Percentiles rank a stretch among this genome's conserved stretches.
phyloP scores from a whole-genome alignment of 805 yeast species.

The Candida michaelii region DNA sequence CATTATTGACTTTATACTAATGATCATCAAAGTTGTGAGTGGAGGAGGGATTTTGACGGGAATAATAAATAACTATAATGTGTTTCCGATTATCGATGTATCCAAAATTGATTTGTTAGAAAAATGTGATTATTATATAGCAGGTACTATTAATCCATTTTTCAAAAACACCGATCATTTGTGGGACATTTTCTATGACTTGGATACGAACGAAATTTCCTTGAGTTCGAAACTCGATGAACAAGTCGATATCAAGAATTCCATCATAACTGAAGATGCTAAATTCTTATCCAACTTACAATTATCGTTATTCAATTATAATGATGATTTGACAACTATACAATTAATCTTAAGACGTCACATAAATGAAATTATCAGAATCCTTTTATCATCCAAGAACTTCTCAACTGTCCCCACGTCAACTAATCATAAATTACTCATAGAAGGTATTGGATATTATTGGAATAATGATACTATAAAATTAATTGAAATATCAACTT shows the following conservation, averaged over 20 bases:
- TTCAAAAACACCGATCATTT: conserved; percentile 52
- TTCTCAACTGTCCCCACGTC: conserved; percentile 20
- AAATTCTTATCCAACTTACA: conserved; percentile 43
- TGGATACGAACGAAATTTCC: conserved; percentile 50
- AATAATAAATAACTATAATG: conserved; percentile 33
- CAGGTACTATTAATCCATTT: conserved; percentile 70
- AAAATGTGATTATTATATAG: conserved; percentile 43
- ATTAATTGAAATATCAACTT: conserved; percentile 40
- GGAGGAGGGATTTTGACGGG: conserved; percentile 46
- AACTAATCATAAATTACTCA: conserved; percentile 21
- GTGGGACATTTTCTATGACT: conserved; percentile 64
- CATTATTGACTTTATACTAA: conserved; percentile 41
- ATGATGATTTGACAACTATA: conserved; percentile 47
- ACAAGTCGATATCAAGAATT: conserved; percentile 23
- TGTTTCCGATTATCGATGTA: conserved; percentile 63
- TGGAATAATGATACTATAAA: conserved; percentile 45
- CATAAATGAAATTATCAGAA: conserved; percentile 42
- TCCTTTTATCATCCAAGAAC: conserved; percentile 38
- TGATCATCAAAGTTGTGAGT: conserved; percentile 42
- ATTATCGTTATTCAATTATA: conserved; percentile 42
- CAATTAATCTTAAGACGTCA: conserved; percentile 45
- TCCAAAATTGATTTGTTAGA: conserved; percentile 53
- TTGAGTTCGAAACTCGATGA: conserved; percentile 12
- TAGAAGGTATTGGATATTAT: conserved; percentile 44
- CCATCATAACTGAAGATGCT: conserved; percentile 47